These are phyloP conservation scores for Alternaria sp. DNA, from an alignment of 2,329 filamentous ascomycete genomes.

Conservation along the genomic window DNA sequence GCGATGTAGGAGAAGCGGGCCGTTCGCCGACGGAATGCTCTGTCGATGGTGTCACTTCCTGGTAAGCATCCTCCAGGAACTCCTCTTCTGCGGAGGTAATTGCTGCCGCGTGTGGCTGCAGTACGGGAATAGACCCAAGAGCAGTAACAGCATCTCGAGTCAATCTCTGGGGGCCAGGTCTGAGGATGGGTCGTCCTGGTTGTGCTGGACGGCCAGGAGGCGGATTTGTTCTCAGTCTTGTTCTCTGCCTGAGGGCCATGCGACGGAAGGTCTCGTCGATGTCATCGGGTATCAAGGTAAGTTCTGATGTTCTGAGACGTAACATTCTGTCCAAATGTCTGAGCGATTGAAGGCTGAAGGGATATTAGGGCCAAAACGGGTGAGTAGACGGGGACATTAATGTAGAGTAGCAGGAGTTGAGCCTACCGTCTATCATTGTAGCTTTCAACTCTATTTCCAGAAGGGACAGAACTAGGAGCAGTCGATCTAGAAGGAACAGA, in stretches of 20 bases:
- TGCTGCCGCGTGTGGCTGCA: constrained; percentile 37
- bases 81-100: constrained; percentile 29
- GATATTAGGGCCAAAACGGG: constrained; percentile 24
- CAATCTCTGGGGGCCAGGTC: constrained; percentile 43
- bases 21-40: constrained; percentile 14
- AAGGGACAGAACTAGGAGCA: not conserved
- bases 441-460: not conserved
- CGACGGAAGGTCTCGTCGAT: constrained; percentile 47
- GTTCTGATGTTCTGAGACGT: constrained; percentile 48
- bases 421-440: not conserved
- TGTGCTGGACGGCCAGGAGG: constrained; percentile 14
- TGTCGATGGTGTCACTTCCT: not conserved
- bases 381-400: not conserved
- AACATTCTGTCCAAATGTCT: constrained; percentile 39
- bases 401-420: not conserved
- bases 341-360: constrained; percentile 13
- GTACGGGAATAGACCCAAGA: constrained; percentile 36
- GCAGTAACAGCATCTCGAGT: constrained; percentile 40
- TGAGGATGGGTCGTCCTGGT: constrained; percentile 32
- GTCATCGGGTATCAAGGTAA: constrained; percentile 48
- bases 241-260: constrained; percentile 37
- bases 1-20: not conserved
- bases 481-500: not conserved
- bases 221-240: constrained; percentile 12
- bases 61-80: constrained; percentile 2